These are phyloP conservation scores for Lactarius trivialis DNA, from an alignment of 768 basidiomycete species.

Conservation along the genomic window DNA sequence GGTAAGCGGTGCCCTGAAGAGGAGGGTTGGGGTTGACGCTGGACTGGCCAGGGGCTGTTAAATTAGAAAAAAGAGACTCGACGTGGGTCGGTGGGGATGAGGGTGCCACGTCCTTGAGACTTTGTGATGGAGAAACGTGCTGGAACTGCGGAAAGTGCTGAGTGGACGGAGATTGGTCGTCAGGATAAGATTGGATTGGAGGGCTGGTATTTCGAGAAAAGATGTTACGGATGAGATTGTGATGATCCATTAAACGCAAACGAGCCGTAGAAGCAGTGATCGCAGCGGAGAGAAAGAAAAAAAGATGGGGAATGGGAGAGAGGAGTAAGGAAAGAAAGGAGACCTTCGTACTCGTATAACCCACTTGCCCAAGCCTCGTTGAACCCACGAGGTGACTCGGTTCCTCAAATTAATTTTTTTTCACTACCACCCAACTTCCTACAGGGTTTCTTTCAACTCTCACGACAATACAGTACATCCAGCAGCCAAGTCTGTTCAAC, in stretches of 20 bases:
- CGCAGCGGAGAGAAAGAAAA: neutral
- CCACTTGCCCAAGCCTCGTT: slow-evolving; percentile 16
- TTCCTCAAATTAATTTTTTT: slow-evolving; percentile 28
- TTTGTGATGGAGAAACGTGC: slow-evolving; percentile 30
- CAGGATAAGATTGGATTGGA: slow-evolving; percentile 20
- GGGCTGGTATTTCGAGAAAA: slow-evolving; percentile 24
- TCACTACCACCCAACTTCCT: neutral
- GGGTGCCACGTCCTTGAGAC: slow-evolving; percentile 34
- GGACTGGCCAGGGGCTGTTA: slow-evolving; percentile 38
- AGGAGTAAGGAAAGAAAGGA: neutral
- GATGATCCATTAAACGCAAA: slow-evolving; percentile 19
- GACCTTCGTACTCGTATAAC: neutral
- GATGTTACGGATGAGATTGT: slow-evolving; percentile 22
- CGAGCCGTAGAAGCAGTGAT: slow-evolving; percentile 5
- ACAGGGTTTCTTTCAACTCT: too few relatives aligned
- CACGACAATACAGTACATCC: too few relatives aligned
- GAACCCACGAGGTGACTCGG: slow-evolving; percentile 28
- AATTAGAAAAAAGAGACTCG: slow-evolving; percentile 60
- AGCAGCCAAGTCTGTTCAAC: too few relatives aligned
- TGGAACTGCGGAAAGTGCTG: slow-evolving; percentile 26
- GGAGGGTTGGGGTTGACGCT: slow-evolving; percentile 30
- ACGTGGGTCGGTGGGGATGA: slow-evolving; percentile 52
- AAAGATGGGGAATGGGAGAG: neutral
- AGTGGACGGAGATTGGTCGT: slow-evolving; percentile 17
- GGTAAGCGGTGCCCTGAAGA: slow-evolving; percentile 23